Evolutionary conservation across 805 yeast species (phyloP), one percentile per base, ranked within the genome.

Genomic region (Yamadazyma paraphyllophila): DNA sequence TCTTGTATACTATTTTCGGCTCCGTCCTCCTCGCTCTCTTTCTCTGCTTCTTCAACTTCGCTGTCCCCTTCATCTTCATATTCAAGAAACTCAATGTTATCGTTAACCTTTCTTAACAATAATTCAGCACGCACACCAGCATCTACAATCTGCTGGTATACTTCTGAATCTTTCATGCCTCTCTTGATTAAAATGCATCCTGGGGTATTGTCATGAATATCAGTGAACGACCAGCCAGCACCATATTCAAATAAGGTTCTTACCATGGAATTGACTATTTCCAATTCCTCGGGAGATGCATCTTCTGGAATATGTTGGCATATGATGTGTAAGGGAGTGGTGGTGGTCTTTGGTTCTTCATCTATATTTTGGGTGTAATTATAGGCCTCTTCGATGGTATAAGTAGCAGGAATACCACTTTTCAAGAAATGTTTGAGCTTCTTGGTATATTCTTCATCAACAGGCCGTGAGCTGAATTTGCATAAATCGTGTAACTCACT

Each of bases 111-210:
- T 49, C 96, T 73, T 50, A 92, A 69, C 15, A 91, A 66, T 32
- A 91, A 71, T 61, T 91, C 97, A 0, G 97, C 94, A 48, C 96
- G 74, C 1, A 88, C 92, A 36, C 98, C 98, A 1, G 97, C 96
- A 48, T 80, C 83, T 1, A 91, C 87, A 32, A 86, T 66, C 17
- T 66, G 66, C 5, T 70, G 60, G 60, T 80, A 77, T n/a, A 72
- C 66, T 3, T 58, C 54, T 1, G 71, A 52, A 1, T 57, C 64
- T 56, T 56, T 62, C 55, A 70, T 59, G 1, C 75, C 76, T 41
- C 85, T 68, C 39, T 81, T 77, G 31, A 75, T 63, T 17, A 91
- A 71, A 7, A 90, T 75, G 63, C 96, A 91, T 2, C 96, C 98
- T 0, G 97, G 89, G 0, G 97, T 88, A 50, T 83, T 82, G 53